Evolutionary conservation across 805 yeast species (phyloP), one percentile per base, ranked within the genome.

Genomic region (Grigorovia transvaalensis): DNA sequence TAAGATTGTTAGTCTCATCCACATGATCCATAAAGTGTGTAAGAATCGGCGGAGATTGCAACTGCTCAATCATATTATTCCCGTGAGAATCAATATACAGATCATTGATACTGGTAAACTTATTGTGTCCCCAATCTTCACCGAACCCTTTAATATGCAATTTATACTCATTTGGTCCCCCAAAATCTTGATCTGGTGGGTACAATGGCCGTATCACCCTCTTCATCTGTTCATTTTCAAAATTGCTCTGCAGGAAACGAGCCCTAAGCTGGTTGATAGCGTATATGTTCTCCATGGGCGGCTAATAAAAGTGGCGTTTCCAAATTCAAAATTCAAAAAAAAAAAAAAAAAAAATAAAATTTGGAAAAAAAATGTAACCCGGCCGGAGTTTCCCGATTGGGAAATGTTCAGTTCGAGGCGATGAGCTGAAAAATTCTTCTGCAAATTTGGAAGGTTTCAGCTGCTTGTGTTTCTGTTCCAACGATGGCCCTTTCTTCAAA

Each of bases 401-500:
- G 48, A 46, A 46, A 46, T 50, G 43, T 44, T 44, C 27, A 23
- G 27, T 23, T 23, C 27, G 27, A 23, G 27, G 45, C 49, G 46
- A 49, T 45, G 47, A 50, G 42, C 15, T 46, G 45, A 45, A 52
- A 46, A 41, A 30, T 45, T 23, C 8, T 33, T 33, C 38, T 33
- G 11, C 38, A 9, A 8, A 5, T 9, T 33, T 33, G 38, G 38
- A 23, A 23, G 27, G 27, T 4, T 6, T 4, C 6, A 4, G 27
- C 27, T 23, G 27, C 27, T 23, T 23, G 27, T 23, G 27, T 23
- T 23, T 23, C 27, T 23, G 27, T 23, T 6, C 6, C 27, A 23
- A 23, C 27, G 27, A 67, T 67, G 71, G 68, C 58, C 9, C 57
- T 69, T 20, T 69, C 72, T 7, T 66, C 71, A 4, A 70, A 69